Evolutionary conservation across 306 rosid genomes (phyloP).

Genomic region (Aeschynomene evenia): DNA sequence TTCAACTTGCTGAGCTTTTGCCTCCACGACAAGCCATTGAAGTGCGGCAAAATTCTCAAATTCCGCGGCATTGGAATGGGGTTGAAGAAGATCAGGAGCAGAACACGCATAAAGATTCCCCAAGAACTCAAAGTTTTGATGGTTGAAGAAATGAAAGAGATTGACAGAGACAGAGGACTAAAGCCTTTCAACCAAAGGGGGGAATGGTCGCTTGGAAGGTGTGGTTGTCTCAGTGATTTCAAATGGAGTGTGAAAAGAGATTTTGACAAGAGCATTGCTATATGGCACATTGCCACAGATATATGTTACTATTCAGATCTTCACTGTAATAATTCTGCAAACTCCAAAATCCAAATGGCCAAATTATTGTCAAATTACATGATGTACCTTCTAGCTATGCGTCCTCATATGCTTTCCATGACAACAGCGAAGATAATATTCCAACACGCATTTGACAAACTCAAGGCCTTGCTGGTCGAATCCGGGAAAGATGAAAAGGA

Average conservation of each 20-base stretch:
- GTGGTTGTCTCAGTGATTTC: constrained; percentile 39
- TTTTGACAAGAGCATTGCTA: constrained; percentile 59
- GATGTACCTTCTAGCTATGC: constrained; percentile 65
- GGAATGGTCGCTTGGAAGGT: constrained; percentile 50
- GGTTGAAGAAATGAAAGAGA: constrained; percentile 48
- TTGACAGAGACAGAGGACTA: constrained; percentile 41
- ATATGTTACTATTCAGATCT: constrained; percentile 43
- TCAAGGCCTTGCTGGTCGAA: constrained; percentile 25
- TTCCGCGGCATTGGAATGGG: constrained; percentile 33
- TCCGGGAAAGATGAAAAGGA: constrained; percentile 40
- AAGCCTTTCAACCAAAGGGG: constrained; percentile 53
- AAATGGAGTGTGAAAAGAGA: constrained; percentile 46
- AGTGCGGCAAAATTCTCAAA: constrained; percentile 35
- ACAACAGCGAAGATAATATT: constrained; percentile 47
- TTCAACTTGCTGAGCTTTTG: constrained; percentile 60
- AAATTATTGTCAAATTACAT: constrained; percentile 52
- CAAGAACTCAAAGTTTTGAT: constrained; percentile 40
- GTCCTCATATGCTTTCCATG: constrained; percentile 55
- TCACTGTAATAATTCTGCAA: neutral
- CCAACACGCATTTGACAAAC: constrained; percentile 42
- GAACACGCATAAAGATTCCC: constrained; percentile 28
- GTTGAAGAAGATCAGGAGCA: constrained; percentile 32
- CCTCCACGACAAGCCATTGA: constrained; percentile 42
- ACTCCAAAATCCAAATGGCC: constrained; percentile 31
- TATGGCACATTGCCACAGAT: constrained; percentile 78